Percentiles rank a stretch among this genome's conserved stretches.
These are phyloP conservation scores for Aspergillus bombycis DNA, from an alignment of 2,329 filamentous ascomycete species.

Conservation along the genomic window DNA sequence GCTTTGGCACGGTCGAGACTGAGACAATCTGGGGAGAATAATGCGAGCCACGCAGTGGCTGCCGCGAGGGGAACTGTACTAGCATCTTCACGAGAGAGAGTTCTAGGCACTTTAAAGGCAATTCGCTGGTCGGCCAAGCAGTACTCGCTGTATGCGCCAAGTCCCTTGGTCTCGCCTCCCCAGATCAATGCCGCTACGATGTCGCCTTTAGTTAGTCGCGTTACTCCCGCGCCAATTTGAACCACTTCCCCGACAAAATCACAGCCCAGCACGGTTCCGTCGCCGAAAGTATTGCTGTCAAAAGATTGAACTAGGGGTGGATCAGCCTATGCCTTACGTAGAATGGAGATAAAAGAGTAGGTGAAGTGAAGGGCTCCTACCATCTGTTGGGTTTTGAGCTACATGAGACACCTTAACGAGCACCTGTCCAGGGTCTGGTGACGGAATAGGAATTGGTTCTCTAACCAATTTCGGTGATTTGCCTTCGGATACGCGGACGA, in stretches of 20 bases:
- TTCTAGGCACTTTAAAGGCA: slow-evolving; percentile 43
- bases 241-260: slow-evolving; percentile 39
- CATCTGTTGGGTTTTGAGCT: slow-evolving; percentile 29
- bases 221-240: slow-evolving; percentile 35
- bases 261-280: slow-evolving; percentile 33
- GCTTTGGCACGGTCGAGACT: slow-evolving; percentile 30
- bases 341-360: not conserved
- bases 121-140: slow-evolving; percentile 45
- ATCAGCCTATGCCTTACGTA: not conserved
- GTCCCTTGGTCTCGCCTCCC: slow-evolving; percentile 28
- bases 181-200: slow-evolving; percentile 36
- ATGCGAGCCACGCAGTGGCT: slow-evolving; percentile 43
- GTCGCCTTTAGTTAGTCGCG: slow-evolving; percentile 37
- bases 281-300: slow-evolving; percentile 42
- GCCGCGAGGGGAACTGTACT: slow-evolving; percentile 46
- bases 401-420: slow-evolving; percentile 29
- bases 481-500: slow-evolving; percentile 16
- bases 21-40: slow-evolving; percentile 45
- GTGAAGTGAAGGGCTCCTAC: slow-evolving; percentile 9
- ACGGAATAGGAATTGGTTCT: slow-evolving; percentile 16
- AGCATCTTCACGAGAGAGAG: slow-evolving; percentile 35
- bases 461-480: slow-evolving; percentile 11
- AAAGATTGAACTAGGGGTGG: slow-evolving; percentile 33
- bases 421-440: slow-evolving; percentile 19
- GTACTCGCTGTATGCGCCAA: slow-evolving; percentile 47